These are phyloP conservation scores for Globisporangium camurandrum DNA, from an alignment of 352 stramenopile genomes.

Conservation along the genomic window DNA sequence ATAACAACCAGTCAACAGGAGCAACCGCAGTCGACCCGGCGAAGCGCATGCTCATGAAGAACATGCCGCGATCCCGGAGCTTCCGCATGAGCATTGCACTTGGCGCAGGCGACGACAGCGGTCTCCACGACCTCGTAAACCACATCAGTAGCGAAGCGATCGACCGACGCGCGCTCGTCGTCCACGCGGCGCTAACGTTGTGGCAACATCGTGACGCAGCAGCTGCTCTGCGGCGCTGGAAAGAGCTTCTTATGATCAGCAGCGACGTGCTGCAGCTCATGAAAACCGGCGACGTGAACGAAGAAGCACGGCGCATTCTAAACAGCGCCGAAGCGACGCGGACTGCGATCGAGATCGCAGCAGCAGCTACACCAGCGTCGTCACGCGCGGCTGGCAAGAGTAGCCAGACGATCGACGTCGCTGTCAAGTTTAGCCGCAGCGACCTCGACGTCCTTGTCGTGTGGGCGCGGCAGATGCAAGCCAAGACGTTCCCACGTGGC, in stretches of 20 bases:
- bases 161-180: conserved; percentile 8
- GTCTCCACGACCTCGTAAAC: conserved; percentile 16
- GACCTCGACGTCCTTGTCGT: conserved; percentile 32
- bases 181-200: conserved; percentile 17
- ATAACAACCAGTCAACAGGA: too few species aligned
- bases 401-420: not conserved
- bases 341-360: conserved; percentile 1
- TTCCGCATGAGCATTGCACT: conserved; percentile 15
- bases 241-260: conserved; percentile 3
- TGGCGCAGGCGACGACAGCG: conserved; percentile 13
- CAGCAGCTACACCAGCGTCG: not conserved
- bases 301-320: conserved; percentile 10
- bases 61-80: not conserved
- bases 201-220: conserved; percentile 10
- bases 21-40: too few species aligned
- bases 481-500: conserved; percentile 31
- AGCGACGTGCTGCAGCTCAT: conserved; percentile 1
- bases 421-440: conserved; percentile 5
- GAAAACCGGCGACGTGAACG: conserved; percentile 6
- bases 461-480: conserved; percentile 32
- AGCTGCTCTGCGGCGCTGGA: conserved; percentile 1
- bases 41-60: not conserved
- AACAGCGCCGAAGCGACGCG: not conserved
- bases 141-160: conserved; percentile 4
- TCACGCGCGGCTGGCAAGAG: conserved; percentile 7